Evolutionary conservation across 257 asterid genomes (phyloP), one percentile per base, ranked within the genome.

Genomic region (Penstemon eatonii): DNA sequence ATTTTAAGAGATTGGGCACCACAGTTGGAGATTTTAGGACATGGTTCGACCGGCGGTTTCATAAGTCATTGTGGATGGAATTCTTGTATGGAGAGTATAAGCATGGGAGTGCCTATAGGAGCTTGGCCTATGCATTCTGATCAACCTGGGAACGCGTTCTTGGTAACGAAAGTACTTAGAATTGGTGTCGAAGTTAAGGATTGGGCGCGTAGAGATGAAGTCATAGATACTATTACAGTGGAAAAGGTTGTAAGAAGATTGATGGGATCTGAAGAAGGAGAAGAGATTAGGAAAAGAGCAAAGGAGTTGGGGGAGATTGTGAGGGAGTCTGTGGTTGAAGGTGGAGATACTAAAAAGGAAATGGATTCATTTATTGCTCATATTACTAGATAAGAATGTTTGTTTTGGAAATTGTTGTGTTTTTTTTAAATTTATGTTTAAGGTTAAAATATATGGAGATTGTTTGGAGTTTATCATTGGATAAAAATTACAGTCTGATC

Each of bases 231-330:
- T 13, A 12, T 15, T 0, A n/a, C 33, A 1, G 70, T 85, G 4
- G 85, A 75, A 18, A 49, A 65, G 50, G 78, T 39, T 3, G 84
- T 82, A 7, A 82, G 79, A 52, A 79, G 45, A 65, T 62, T 88
- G 56, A 83, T 88, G 90, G 84, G 18, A 11, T 69, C 87, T 2
- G 69, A 54, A 13, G 89, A 83, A 79, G 89, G 91, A 15, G 75
- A 53, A 5, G 82, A 38, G 67, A 65, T 82, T 9, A 77, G 95
- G 60, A 68, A 38, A 39, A 75, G 83, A 51, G 85, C 86, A 9
- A 65, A 41, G 7, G 85, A 76, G n/a, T 18, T 88, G n/a, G 82
- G 82, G 0, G 65, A 1, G 5, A 66, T 50, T 0, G 79, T 85
- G 4, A 75, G 69, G 65, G n/a, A 36, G 3, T 73, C 82, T 7